Conservation (phyloP, 768 basidiomycete species). For the Panaeolus papilionaceus region DNA sequence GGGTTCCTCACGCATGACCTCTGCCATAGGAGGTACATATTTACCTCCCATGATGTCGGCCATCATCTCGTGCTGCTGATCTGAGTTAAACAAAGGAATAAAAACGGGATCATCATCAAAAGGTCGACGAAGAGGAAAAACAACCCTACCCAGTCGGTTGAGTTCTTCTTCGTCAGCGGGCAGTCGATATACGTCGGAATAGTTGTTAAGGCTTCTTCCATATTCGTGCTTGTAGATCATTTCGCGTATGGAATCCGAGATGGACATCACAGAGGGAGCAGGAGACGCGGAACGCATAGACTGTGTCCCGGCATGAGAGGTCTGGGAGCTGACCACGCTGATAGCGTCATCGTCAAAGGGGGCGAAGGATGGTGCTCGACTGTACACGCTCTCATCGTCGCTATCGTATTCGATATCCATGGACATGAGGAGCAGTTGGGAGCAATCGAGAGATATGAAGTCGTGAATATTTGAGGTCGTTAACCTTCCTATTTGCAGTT, state of each 20-base stretch:
- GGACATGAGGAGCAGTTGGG: background rate
- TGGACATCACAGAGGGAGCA: slow-evolving; percentile 68
- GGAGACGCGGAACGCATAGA: slow-evolving; percentile 74
- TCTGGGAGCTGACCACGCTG: slow-evolving; percentile 28
- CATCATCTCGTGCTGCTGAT: slow-evolving; percentile 72
- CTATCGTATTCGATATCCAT: background rate
- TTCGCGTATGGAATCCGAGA: slow-evolving; percentile 67
- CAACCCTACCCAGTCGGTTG: slow-evolving; percentile 63
- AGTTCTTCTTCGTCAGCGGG: slow-evolving; percentile 84
- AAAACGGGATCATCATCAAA: slow-evolving; percentile 18
- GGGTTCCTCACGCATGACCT: slow-evolving; percentile 65
- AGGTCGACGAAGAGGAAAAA: background rate
- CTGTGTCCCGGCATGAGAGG: slow-evolving; percentile 53
- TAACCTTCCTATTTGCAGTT: background rate
- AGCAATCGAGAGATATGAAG: background rate
- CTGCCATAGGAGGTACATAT: slow-evolving; percentile 63
- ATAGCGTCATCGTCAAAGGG: background rate
- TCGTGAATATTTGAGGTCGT: background rate
- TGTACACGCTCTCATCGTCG: slow-evolving; percentile 4
- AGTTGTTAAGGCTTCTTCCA: slow-evolving; percentile 75
- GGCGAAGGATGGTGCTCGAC: background rate
- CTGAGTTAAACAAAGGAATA: slow-evolving; percentile 40
- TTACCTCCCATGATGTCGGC: slow-evolving; percentile 64
- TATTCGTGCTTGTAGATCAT: slow-evolving; percentile 68
- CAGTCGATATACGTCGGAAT: slow-evolving; percentile 79